A percentile compares a stretch with the other conserved stretches of the same genome.
Evolutionary conservation across 169 alveolate species (phyloP).

Genomic region (Cryptosporidium muris): DNA sequence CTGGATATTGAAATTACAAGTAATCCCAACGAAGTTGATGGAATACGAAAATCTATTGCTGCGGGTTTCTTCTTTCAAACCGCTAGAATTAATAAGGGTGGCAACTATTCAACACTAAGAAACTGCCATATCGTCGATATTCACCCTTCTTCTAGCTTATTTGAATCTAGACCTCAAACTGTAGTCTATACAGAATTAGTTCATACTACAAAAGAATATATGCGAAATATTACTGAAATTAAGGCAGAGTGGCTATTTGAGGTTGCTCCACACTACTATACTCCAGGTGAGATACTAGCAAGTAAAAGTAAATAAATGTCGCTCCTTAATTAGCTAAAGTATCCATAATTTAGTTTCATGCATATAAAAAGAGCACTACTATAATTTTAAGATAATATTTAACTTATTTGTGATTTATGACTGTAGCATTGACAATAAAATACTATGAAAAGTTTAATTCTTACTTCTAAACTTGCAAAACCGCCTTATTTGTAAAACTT

Average conservation of each 20-base stretch:
- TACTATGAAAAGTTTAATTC: too few species aligned
- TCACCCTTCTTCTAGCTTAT: constrained; percentile 93
- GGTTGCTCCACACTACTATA: constrained; percentile 96
- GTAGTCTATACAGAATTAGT: constrained; percentile 95
- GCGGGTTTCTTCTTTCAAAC: constrained; percentile 93
- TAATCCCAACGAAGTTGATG: constrained; percentile 81
- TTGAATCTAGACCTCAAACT: constrained; percentile 86
- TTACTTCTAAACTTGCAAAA: too few species aligned
- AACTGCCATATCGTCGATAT: constrained; percentile 93
- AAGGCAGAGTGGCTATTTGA: constrained; percentile 94
- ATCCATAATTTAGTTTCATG: background rate
- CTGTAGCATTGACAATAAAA: too few species aligned
- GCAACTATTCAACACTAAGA: constrained; percentile 92
- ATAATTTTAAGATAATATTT: too few species aligned
- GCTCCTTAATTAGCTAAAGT: background rate
- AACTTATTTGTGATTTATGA: too few species aligned
- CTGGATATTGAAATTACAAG: constrained; percentile 79
- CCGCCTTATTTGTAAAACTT: too few species aligned
- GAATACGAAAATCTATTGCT: constrained; percentile 89
- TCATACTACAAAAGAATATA: constrained; percentile 94
- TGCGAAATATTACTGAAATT: constrained; percentile 93
- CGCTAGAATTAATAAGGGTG: constrained; percentile 90
- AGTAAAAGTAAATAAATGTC: constrained; percentile 41
- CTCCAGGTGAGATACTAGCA: constrained; percentile 44
- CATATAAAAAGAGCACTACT: background rate